phyloP scores from a whole-genome alignment of 768 basidiomycete species.

The Boletus rex-veris region DNA sequence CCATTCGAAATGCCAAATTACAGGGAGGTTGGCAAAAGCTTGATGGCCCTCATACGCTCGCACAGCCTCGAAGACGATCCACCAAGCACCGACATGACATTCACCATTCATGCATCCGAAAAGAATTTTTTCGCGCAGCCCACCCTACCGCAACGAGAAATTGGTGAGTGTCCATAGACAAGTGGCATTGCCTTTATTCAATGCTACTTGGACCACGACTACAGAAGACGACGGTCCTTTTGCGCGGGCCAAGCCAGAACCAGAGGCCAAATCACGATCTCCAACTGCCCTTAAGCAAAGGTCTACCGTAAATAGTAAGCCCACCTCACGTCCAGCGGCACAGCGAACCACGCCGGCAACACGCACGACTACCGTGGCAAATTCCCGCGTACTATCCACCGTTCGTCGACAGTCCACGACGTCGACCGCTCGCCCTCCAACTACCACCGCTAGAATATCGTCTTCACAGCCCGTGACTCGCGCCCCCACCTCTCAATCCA shows the following conservation, averaged over 20 bases:
- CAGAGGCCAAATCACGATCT: slow-evolving; percentile 8
- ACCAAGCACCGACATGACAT: slow-evolving; percentile 15
- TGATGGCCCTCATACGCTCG: slow-evolving; percentile 38
- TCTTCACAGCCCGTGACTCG: slow-evolving; percentile 24
- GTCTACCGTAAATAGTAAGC: not conserved
- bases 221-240: slow-evolving; percentile 32
- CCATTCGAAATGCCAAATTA: slow-evolving; percentile 51
- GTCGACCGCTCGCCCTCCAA: slow-evolving; percentile 9
- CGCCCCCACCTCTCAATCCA: slow-evolving; percentile 23
- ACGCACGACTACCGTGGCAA: not conserved
- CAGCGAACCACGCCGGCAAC: slow-evolving; percentile 4
- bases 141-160: slow-evolving; percentile 17
- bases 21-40: slow-evolving; percentile 35
- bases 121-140: slow-evolving; percentile 19
- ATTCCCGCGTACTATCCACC: slow-evolving; percentile 9
- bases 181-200: not conserved
- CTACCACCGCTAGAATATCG: not conserved
- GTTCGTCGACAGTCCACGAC: slow-evolving; percentile 7
- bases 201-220: not conserved
- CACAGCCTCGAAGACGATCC: slow-evolving; percentile 34
- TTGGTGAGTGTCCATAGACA: slow-evolving; percentile 18
- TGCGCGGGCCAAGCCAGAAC: slow-evolving; percentile 9
- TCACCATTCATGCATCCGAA: slow-evolving; percentile 20
- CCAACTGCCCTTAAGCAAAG: not conserved
- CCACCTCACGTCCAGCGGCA: slow-evolving; percentile 3